Evolutionary conservation across 73 alveolate genomes (phyloP).

Genomic region (Tetrahymena malaccensis): DNA sequence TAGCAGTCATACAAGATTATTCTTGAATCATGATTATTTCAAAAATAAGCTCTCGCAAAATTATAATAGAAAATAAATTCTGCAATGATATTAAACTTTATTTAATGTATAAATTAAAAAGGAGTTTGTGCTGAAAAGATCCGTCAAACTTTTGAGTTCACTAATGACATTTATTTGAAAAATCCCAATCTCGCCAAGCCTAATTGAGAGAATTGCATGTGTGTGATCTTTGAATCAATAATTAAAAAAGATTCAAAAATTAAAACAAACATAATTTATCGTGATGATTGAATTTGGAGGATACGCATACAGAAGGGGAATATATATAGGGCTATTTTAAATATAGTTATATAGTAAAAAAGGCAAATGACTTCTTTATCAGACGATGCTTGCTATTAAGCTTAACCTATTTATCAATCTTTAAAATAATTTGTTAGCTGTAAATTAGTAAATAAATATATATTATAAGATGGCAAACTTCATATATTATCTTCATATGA

Average conservation of each 20-base stretch:
- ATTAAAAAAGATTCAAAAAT: not conserved
- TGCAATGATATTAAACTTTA: not conserved
- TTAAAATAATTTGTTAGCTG: not conserved
- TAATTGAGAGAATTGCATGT: not conserved
- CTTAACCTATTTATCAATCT: not conserved
- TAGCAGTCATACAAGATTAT: not conserved
- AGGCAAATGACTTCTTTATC: not conserved
- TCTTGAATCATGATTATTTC: not conserved
- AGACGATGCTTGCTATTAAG: not conserved
- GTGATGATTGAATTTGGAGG: not conserved
- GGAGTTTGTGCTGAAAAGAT: not conserved
- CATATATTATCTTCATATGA: not conserved
- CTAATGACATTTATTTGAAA: not conserved
- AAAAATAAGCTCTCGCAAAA: not conserved
- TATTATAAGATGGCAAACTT: not conserved
- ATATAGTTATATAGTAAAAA: not conserved
- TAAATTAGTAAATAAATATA: not conserved
- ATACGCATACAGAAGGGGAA: not conserved
- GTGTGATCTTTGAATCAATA: not conserved
- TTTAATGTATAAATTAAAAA: not conserved
- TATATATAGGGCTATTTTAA: not conserved
- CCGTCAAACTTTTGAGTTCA: not conserved
- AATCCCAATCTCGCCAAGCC: not conserved
- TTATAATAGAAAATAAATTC: not conserved
- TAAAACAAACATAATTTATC: not conserved